Base-by-base conservation (phyloP, 176 grass and related monocot species). In the Avena atlantica region DNA sequence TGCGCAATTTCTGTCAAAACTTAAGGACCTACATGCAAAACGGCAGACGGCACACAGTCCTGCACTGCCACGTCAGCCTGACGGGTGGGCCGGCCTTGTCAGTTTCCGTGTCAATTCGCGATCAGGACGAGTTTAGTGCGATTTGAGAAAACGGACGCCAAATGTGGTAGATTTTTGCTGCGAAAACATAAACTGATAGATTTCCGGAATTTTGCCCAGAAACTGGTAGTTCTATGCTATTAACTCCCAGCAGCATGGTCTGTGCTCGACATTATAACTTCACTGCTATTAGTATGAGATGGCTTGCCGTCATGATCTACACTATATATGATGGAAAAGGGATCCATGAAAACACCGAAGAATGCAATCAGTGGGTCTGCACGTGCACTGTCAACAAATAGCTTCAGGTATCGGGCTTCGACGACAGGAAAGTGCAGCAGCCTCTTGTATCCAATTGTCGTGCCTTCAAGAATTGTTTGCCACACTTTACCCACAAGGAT, bases 401-500 rank as follows among this genome's bases (percentile, higher is more conserved):
- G 81, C 92, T 85, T 91, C 87, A 98, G 52, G 65, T 72, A 90
- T 23, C 49, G 83, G 59, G 89, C 73, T 88, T 98, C 76, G 12
- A 65, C 11, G 4, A 63, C 78, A 11, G 69, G 82, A 79, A 98
- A 94, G 19, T 29, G 88, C 15, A 96, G 53, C 76, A 98, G 84
- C 84, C 96, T 91, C 87, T 98, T 98, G 80, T 96, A 96, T 40
- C 96, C 96, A 45, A 96, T 91, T 59, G 96, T 96, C 3, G 93
- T 94, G 70, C 82, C 96, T 59, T 82, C 40, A 29, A 87, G 17
- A 71, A 93, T 80, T 6, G 85, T 96, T 82, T 88, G 79, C 90
- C 92, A 98, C 27, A 83, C 66, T 58, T 79, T 83, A 88, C 86
- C 70, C 53, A 67, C 65, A 60, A 94, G 58, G 67, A 85, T 81